Base-by-base conservation (phyloP, 176 grass and related monocot species). In the Oryza nivara region DNA sequence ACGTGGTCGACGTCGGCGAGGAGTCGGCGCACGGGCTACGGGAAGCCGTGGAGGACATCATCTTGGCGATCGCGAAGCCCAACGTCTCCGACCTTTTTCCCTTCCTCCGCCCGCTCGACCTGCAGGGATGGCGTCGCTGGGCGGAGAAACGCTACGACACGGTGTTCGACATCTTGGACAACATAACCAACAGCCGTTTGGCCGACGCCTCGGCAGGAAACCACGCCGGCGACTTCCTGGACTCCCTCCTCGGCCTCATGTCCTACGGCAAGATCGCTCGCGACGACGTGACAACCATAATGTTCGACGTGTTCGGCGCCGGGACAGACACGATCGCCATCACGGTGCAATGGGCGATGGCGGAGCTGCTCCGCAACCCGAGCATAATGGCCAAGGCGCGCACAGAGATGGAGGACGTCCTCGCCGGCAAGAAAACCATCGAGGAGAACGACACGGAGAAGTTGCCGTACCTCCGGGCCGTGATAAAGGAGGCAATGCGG, bases 211-310 rank as follows among this genome's bases (percentile, higher is more conserved):
- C 51, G 51, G 9, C 56, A 7, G 30, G 30, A 32, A 32, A 32
- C 30, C 30, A 32, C 30, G 30, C 30, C 30, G 20, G 20, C 7
- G 56, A 61, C 12, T 61, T 61, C 56, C 56, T 61, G 3, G 56
- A 61, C 19, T n/a, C 19, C 17, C 56, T 61, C 56, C 56, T 61
- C 19, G 56, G 22, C 20, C 32, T 79, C 54, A 26, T 49, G 71
- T 64, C 73, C 20, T 15, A 72, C 47, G 63, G 34, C 22, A 84
- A 84, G 63, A 28, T 88, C 20, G 30, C 23, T 14, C 80, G 80
- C 2, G 26, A 47, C 49, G 67, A 76, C 46, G 83, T 88, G 0
- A 32, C 35, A 40, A 9, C 34, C 70, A 49, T 88, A 35, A 41
- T 84, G 20, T 72, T 22, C 4, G 88, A 76, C 22, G 22, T 85